Percentiles rank a stretch among this genome's conserved stretches.
phyloP scores from a whole-genome alignment of 306 rosid species.

The Bauhinia variegata region DNA sequence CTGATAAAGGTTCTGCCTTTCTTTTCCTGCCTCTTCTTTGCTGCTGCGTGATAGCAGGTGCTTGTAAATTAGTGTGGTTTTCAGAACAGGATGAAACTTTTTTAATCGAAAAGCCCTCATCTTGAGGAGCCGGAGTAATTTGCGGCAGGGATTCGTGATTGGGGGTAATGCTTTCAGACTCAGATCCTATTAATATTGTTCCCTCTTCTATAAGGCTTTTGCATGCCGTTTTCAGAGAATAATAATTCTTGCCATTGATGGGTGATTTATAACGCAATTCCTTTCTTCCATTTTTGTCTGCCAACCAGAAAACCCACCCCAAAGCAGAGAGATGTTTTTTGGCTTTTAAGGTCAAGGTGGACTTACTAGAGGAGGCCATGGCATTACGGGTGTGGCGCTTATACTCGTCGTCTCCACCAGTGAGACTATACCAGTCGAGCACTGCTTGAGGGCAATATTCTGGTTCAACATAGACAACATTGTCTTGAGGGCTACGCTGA shows the following conservation, averaged over 20 bases:
- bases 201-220: slow-evolving; percentile 39
- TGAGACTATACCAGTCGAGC: slow-evolving; percentile 40
- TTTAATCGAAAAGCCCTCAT: not conserved
- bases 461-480: not conserved
- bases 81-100: not conserved
- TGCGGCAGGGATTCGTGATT: not conserved
- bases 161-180: not conserved
- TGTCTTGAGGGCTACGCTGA: too few relatives aligned
- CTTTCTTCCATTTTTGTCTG: slow-evolving; percentile 24
- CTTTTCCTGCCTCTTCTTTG: slow-evolving; percentile 1
- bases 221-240: slow-evolving; percentile 64
- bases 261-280: slow-evolving; percentile 69
- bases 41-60: not conserved
- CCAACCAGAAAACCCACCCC: slow-evolving; percentile 62
- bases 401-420: not conserved
- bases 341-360: slow-evolving; percentile 35
- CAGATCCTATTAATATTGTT: not conserved
- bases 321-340: slow-evolving; percentile 50
- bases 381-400: not conserved
- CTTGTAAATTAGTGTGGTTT: not conserved
- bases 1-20: not conserved
- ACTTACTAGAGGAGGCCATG: not conserved
- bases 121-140: not conserved
- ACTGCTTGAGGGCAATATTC: slow-evolving; percentile 54
- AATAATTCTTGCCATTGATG: slow-evolving; percentile 36